These are phyloP conservation scores for Drosera spatulata DNA, from an alignment of 179 eudicot genomes.

Conservation along the genomic window DNA sequence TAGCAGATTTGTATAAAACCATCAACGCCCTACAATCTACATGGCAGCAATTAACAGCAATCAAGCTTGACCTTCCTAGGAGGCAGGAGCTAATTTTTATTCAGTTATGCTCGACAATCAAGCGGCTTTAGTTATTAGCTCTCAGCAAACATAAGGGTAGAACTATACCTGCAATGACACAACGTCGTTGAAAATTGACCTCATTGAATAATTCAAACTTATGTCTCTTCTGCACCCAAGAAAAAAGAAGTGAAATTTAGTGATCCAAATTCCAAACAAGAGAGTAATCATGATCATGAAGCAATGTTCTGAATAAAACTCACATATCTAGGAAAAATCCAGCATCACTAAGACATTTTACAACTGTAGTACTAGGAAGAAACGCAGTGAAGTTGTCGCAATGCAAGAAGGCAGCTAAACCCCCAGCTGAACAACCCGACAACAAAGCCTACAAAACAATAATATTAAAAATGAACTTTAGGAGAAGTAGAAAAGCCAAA, in stretches of 20 bases:
- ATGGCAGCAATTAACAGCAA: too few relatives aligned
- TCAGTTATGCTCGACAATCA: too few relatives aligned
- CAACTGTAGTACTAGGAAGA: constrained; percentile 58
- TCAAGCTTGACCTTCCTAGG: too few relatives aligned
- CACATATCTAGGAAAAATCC: constrained; percentile 84
- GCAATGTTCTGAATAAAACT: constrained; percentile 4
- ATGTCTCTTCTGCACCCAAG: constrained; percentile 55
- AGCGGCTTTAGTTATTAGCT: too few relatives aligned
- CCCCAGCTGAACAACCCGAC: constrained; percentile 97
- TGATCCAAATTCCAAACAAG: background rate
- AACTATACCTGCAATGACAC: constrained; percentile 59
- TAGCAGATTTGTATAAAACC: too few relatives aligned
- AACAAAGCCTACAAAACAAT: constrained; percentile 58
- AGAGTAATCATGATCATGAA: background rate
- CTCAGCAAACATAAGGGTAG: background rate
- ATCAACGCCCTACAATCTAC: too few relatives aligned
- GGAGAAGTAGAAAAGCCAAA: too few relatives aligned
- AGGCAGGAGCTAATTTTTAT: too few relatives aligned
- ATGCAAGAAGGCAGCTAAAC: constrained; percentile 72
- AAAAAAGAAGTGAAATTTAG: constrained; percentile 1
- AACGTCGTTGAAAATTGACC: constrained; percentile 41
- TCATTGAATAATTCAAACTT: constrained; percentile 30
- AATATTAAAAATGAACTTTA: too few relatives aligned
- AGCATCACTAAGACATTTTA: constrained; percentile 89
- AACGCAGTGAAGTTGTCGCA: constrained; percentile 67